A percentile compares a stretch with the other conserved stretches of the same genome.
Evolutionary conservation across 306 rosid genomes (phyloP).

Genomic region (Fragaria nilgerrensis): DNA sequence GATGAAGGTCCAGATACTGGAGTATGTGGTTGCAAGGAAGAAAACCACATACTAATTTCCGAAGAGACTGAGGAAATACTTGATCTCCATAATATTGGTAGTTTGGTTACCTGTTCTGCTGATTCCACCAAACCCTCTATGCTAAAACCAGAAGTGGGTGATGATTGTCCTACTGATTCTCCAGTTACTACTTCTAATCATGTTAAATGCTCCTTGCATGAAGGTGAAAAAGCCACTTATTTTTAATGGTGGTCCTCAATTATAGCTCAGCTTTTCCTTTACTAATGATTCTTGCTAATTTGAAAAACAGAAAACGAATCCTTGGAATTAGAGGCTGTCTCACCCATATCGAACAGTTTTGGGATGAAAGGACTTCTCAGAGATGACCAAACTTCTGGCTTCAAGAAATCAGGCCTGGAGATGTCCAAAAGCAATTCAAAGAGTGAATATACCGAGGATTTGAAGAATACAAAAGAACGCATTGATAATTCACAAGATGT

Average conservation of each 20-base stretch:
- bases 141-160: neutral
- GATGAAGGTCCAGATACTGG: neutral
- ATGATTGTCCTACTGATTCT: neutral
- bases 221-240: neutral
- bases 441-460: neutral
- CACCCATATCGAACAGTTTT: neutral
- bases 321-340: constrained; percentile 1
- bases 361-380: neutral
- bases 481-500: neutral
- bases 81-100: neutral
- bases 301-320: constrained; percentile 4
- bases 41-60: neutral
- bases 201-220: neutral
- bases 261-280: neutral
- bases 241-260: neutral
- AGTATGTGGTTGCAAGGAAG: neutral
- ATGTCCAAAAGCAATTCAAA: neutral
- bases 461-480: neutral
- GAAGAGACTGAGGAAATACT: neutral
- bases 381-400: neutral
- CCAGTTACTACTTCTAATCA: neutral
- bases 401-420: neutral
- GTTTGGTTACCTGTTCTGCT: neutral
- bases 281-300: neutral
- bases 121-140: neutral